Evolutionary conservation across 257 asterid genomes (phyloP), one percentile per base, ranked within the genome.

Genomic region (Solanum microdontum): DNA sequence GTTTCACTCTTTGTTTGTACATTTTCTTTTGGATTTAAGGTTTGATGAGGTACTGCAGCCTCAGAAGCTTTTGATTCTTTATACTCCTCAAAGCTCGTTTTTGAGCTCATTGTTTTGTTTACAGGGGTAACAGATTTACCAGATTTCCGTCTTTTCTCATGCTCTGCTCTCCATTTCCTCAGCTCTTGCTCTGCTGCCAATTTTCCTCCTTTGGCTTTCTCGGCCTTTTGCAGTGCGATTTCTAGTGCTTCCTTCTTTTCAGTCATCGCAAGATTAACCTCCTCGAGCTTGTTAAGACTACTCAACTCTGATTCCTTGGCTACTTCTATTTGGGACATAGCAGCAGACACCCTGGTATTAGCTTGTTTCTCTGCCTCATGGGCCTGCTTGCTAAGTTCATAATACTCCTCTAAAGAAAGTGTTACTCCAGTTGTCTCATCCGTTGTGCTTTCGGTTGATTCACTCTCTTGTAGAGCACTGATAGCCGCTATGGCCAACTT

Each of bases 321-420:
- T 28, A 89, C 88, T 89, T 95, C 98, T 11, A 97, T 91, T 90
- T 92, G 90, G 55, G 94, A 90, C 3, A 94, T 87, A 62, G 97
- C 97, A 8, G 85, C 91, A 19, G 95, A 93, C 34, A 95, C 91
- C 6, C 93, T 92, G 24, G 34, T 10, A 86, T 92, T 94, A 1
- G 97, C 94, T 87, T 90, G 91, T 90, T 93, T 96, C 88, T 95
- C 98, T 8, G 99, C 99, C 79, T 94, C 98, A 15, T 94, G 98
- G 75, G 98, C 96, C 86, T 83, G 89, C 84, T 96, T 97, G 94
- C 98, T 96, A 45, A 97, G 95, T 90, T 96, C 98, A 51, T 95
- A 96, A 86, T 97, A 97, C 89, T 97, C 98, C 79, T 94, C 97
- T n/a, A 97, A 85, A 14, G 98, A 91, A 64, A 97, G 92, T 3